Base-by-base conservation (phyloP, 345 rosid species). In the Arabis alpina region DNA sequence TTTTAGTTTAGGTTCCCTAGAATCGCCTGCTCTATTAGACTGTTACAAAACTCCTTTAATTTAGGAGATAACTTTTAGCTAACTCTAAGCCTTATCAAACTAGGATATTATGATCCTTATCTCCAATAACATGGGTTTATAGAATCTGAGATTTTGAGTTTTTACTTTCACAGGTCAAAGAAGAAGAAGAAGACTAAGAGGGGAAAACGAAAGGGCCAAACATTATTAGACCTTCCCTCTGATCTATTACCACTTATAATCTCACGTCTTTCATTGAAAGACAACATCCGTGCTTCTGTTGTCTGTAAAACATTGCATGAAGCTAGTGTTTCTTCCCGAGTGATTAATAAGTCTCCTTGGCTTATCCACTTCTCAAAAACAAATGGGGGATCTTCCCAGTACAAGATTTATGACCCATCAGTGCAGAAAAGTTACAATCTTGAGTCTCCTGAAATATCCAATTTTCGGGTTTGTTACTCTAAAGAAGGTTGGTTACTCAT, bases 401-500 rank as follows among this genome's bases (percentile, higher is more conserved):
- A 66, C 80, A 66, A 79, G 23, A 19, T 90, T 51, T 90, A 87
- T 65, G 88, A 87, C 53, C 96, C 93, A 45, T 77, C 86, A 4
- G 66, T 53, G 61, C 77, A 91, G 44, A 81, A 57, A 78, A 75
- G 81, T 9, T 68, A 82, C 79, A 74, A 75, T 9, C 71, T 86
- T 24, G 82, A 83, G 76, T 78, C 82, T 19, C 91, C 89, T 13
- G 88, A 87, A 78, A 32, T 90, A 82, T 76, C 70, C 66, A 82
- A 79, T 25, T 83, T 82, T 43, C 77, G 89, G 59, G 85, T 84
- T 23, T 87, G 89, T 71, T 81, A 81, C 80, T 72, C 86, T 34
- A 85, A 78, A 78, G 91, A 85, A 44, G 81, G 89, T 56, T 90
- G 96, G 96, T 81, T 90, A 69, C 75, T 90, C 75, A 77, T 82